These are phyloP conservation scores for Saccharomycopsis fodiens DNA, from an alignment of 805 yeast species.

Conservation along the genomic window DNA sequence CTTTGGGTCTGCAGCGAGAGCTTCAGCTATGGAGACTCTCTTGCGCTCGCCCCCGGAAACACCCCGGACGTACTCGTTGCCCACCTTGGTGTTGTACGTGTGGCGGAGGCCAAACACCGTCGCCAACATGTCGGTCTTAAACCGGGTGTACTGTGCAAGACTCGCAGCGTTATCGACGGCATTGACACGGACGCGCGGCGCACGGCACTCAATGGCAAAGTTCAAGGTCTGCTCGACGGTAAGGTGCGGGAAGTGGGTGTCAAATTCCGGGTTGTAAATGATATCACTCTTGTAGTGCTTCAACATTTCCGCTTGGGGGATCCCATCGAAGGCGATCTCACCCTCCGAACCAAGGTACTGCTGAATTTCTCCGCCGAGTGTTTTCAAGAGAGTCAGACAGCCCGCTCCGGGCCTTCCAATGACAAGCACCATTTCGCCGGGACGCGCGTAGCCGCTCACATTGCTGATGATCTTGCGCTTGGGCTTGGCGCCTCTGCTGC, in stretches of 20 bases:
- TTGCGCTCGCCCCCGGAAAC: constrained; percentile 83
- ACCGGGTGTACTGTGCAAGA: constrained; percentile 31
- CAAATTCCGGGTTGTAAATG: constrained; percentile 54
- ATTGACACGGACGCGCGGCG: constrained; percentile 49
- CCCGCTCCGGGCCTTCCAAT: constrained; percentile 57
- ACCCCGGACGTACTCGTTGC: constrained; percentile 56
- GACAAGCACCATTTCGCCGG: constrained; percentile 46
- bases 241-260: constrained; percentile 68
- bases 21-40: constrained; percentile 77
- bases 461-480: constrained; percentile 7
- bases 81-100: constrained; percentile 53
- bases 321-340: constrained; percentile 52
- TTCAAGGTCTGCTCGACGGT: constrained; percentile 67
- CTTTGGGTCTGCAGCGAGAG: constrained; percentile 52
- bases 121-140: constrained; percentile 32
- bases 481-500: constrained; percentile 24
- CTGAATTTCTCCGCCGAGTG: constrained; percentile 36
- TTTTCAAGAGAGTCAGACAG: constrained; percentile 45
- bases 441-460: constrained; percentile 28
- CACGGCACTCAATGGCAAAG: constrained; percentile 63
- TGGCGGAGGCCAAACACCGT: constrained; percentile 50
- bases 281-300: constrained; percentile 47
- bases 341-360: constrained; percentile 45
- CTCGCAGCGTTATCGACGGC: constrained; percentile 34
- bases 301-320: constrained; percentile 53